These are phyloP conservation scores for Bjerkandera adusta DNA, from an alignment of 1,284 basidiomycete species.

Conservation along the genomic window DNA sequence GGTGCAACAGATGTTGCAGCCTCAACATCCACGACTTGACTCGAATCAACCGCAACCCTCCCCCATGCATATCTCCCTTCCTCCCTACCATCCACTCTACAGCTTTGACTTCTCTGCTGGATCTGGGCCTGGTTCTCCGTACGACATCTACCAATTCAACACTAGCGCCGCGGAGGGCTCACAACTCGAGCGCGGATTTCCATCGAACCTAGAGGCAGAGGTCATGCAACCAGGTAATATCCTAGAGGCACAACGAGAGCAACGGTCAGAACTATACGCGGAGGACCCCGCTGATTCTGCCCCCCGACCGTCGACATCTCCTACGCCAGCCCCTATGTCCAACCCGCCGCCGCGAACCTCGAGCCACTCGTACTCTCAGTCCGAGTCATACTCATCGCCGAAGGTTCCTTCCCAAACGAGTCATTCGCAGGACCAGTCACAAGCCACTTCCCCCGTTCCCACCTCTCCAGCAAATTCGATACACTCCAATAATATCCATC, in stretches of 20 bases:
- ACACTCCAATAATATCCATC: slow-evolving; percentile 34
- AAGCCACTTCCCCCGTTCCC: background rate
- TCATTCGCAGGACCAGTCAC: slow-evolving; percentile 2
- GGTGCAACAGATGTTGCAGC: slow-evolving; percentile 3
- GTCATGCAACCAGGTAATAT: background rate
- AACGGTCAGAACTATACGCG: no score
- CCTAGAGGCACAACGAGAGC: background rate
- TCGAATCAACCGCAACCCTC: background rate
- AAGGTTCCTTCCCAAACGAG: background rate
- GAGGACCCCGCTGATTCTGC: background rate
- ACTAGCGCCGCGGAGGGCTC: no score
- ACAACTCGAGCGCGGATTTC: no score
- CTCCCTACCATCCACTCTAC: slow-evolving; percentile 26
- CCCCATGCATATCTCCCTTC: slow-evolving; percentile 33
- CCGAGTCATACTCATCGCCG: slow-evolving; percentile 4
- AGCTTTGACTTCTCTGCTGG: slow-evolving; percentile 35
- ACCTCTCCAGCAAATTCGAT: slow-evolving; percentile 6
- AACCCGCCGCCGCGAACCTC: slow-evolving; percentile 1
- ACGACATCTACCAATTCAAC: slow-evolving; percentile 35
- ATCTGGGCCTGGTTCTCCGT: slow-evolving; percentile 41
- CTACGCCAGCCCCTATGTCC: slow-evolving; percentile 1
- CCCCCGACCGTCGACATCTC: slow-evolving; percentile 8
- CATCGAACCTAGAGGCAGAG: no score
- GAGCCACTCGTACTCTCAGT: slow-evolving; percentile 10
- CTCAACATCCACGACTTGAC: background rate